Evolutionary conservation across 495 filamentous ascomycete genomes (phyloP), one percentile per base, ranked within the genome.

Genomic region (Letharia lupina): DNA sequence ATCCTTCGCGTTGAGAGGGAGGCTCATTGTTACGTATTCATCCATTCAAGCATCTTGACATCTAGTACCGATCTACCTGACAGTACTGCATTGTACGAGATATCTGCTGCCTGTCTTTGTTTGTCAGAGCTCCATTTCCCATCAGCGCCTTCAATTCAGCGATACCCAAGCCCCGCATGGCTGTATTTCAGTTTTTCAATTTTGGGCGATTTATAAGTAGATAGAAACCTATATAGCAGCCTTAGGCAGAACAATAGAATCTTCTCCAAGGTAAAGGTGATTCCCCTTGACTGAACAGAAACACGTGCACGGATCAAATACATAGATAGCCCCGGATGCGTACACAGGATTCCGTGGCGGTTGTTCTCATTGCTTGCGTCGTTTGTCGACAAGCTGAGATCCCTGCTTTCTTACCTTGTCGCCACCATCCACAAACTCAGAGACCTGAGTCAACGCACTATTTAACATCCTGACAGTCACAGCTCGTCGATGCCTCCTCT

Each of bases 211-310:
- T 57, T 37, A 1, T 15, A 37, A 7, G 54, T 57, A 57, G 6
- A 57, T 57, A 57, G 54, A 37, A 57, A 57, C 31, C 31, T 57
- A 57, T 33, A 57, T 57, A 57, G 54, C 33, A 57, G 54, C 54
- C 54, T 57, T 10, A n/a, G 31, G 54, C 8, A 57, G 54, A 57
- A 57, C 33, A 57, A 57, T 57, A 57, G 54, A 57, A 37, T 20
- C 1, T 57, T 57, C 54, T 57, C 31, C 54, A 37, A 57, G 54
- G 54, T 33, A 33, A 56, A 54, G 7, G 7, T 15, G 12, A 20
- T 39, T 8, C 37, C 4, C 8, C 8, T 4, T 39, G 47, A 37
- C 5, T 0, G 31, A 37, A 3, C 35, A 42, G 2, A 8, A 28
- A 50, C 47, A n/a, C 9, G 47, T n/a, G 45, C 20, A 48, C 47